A percentile compares a stretch with the other conserved stretches of the same genome.
phyloP scores from a whole-genome alignment of 1,139 yeast genomes.

The Pichia kudriavzevii region DNA sequence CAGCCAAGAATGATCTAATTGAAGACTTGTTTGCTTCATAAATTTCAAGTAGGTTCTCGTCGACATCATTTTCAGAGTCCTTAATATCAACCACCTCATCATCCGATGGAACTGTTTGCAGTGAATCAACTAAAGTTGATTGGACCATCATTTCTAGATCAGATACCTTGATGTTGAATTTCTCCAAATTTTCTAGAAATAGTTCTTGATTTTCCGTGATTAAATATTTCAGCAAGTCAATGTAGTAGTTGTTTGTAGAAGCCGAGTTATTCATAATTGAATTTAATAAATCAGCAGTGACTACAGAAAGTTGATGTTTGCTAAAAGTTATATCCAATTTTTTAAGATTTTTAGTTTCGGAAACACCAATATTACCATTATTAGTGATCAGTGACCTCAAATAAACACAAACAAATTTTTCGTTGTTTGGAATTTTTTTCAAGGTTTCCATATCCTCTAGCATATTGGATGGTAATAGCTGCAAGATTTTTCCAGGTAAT shows the following conservation, averaged over 20 bases:
- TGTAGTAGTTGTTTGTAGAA: constrained; percentile 30
- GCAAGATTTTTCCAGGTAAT: constrained; percentile 22
- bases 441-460: constrained; percentile 17
- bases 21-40: constrained; percentile 25
- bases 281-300: constrained; percentile 27
- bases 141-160: constrained; percentile 65
- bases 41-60: constrained; percentile 14
- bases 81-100: constrained; percentile 25
- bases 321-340: constrained; percentile 17
- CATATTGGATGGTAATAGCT: constrained; percentile 20
- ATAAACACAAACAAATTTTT: constrained; percentile 25
- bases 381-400: constrained; percentile 22
- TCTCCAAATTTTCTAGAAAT: constrained; percentile 36
- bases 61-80: constrained; percentile 13
- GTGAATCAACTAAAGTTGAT: constrained; percentile 36
- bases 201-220: constrained; percentile 33
- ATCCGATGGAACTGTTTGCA: constrained; percentile 23
- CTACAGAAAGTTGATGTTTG: constrained; percentile 24
- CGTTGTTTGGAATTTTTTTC: constrained; percentile 15
- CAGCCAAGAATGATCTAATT: constrained; percentile 34
- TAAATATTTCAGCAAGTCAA: constrained; percentile 40
- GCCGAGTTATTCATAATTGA: constrained; percentile 19
- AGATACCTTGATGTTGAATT: constrained; percentile 36
- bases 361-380: constrained; percentile 17
- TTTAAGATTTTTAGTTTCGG: constrained; percentile 9